Evolutionary conservation across 2,329 filamentous ascomycete species (phyloP).

Genomic region (Celoporthe dispersa): DNA sequence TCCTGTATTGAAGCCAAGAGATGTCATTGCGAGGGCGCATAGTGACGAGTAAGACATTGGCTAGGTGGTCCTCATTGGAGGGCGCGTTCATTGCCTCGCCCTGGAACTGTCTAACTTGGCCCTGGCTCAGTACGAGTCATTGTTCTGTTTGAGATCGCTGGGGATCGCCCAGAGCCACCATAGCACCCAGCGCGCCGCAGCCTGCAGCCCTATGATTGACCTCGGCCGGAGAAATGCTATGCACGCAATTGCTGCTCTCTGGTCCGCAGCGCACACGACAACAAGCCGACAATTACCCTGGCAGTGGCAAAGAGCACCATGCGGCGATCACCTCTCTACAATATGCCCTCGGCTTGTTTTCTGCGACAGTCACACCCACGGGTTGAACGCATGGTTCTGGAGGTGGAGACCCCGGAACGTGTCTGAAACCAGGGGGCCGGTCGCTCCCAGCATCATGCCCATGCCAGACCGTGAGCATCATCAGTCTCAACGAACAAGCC

Average conservation of each 20-base stretch:
- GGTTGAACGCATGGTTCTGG: neutral
- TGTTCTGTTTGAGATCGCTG: neutral
- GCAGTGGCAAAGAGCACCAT: neutral
- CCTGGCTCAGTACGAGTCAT: neutral
- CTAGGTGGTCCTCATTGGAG: neutral
- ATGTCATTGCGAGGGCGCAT: neutral
- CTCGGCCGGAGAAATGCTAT: neutral
- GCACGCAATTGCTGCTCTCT: neutral
- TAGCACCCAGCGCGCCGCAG: neutral
- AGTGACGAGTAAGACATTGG: neutral
- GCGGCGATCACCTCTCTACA: neutral
- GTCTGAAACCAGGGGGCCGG: constrained; percentile 8
- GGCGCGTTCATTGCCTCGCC: neutral
- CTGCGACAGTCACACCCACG: constrained; percentile 1
- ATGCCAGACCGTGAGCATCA: neutral
- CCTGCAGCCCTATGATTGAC: neutral
- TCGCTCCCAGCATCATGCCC: constrained; percentile 1
- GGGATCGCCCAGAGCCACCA: neutral
- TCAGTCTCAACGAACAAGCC: neutral
- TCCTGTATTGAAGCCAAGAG: neutral
- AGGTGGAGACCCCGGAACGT: constrained; percentile 2
- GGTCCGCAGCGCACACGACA: neutral
- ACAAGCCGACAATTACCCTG: neutral
- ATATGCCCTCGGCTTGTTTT: neutral
- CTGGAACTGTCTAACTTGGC: neutral